phyloP scores from a whole-genome alignment of 495 filamentous ascomycete species.

The Aspergillus wentii region DNA sequence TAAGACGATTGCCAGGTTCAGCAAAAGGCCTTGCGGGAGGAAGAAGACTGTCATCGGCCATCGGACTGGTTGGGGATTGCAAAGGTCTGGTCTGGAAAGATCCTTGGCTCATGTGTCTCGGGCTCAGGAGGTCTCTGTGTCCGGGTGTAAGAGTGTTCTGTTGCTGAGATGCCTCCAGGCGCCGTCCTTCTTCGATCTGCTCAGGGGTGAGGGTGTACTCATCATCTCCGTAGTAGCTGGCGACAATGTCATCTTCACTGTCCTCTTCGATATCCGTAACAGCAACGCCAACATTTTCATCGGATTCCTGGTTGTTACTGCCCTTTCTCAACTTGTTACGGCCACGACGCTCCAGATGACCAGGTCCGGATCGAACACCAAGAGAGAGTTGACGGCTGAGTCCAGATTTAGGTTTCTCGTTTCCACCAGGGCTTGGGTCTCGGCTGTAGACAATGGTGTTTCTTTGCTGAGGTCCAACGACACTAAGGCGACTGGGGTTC shows the following conservation, averaged over 20 bases:
- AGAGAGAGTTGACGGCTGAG: conserved; percentile 35
- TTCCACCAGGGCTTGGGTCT: conserved; percentile 32
- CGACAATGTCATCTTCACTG: conserved; percentile 41
- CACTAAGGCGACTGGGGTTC: conserved; percentile 46
- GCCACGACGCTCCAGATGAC: conserved; percentile 27
- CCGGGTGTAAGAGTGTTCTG: conserved; percentile 4
- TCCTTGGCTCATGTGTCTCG: conserved; percentile 25
- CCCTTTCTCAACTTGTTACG: conserved; percentile 27
- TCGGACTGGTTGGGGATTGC: conserved; percentile 32
- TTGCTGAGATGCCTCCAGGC: conserved; percentile 15
- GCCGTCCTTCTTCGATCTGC: conserved; percentile 26
- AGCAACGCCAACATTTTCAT: conserved; percentile 20
- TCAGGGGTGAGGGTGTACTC: conserved; percentile 37
- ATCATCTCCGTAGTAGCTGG: conserved; percentile 39
- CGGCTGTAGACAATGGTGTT: conserved; percentile 44
- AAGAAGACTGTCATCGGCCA: conserved; percentile 35
- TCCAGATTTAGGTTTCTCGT: conserved; percentile 30
- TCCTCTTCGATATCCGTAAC: conserved; percentile 33
- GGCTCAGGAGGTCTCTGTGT: conserved; percentile 11
- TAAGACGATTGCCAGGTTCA: conserved; percentile 33
- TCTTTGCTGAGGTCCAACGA: conserved; percentile 43
- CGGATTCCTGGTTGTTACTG: conserved; percentile 18
- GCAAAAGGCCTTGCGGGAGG: conserved; percentile 27
- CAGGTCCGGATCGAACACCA: conserved; percentile 34
- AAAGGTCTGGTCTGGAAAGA: conserved; percentile 17